phyloP scores from a whole-genome alignment of 2,329 filamentous ascomycete species.

The Thelonectria rubi region DNA sequence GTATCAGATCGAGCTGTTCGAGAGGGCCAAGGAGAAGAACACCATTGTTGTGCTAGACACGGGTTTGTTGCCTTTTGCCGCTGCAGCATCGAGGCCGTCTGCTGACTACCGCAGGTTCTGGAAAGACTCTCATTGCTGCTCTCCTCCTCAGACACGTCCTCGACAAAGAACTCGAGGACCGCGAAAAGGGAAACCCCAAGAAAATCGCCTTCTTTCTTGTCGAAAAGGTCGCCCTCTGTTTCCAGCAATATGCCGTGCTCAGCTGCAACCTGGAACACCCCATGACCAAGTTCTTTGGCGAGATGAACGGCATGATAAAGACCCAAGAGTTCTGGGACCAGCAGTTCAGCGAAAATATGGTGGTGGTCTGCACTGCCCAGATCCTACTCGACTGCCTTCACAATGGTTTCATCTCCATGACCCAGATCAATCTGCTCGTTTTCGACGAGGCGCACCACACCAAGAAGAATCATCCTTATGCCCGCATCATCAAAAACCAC shows the following conservation, averaged over 20 bases:
- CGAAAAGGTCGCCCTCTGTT: slow-evolving; percentile 88
- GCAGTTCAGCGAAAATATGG: slow-evolving; percentile 72
- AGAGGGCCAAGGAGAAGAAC: slow-evolving; percentile 84
- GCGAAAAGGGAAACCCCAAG: slow-evolving; percentile 65
- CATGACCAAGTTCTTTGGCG: slow-evolving; percentile 79
- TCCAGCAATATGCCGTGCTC: slow-evolving; percentile 87
- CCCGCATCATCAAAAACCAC: slow-evolving; percentile 87
- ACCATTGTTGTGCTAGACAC: slow-evolving; percentile 94
- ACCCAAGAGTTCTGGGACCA: slow-evolving; percentile 60
- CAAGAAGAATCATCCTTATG: slow-evolving; percentile 93
- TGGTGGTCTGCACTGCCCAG: slow-evolving; percentile 91
- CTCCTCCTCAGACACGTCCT: slow-evolving; percentile 81
- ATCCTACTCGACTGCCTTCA: slow-evolving; percentile 82
- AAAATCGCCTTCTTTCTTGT: slow-evolving; percentile 89
- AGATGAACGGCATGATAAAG: slow-evolving; percentile 58
- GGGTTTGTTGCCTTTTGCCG: slow-evolving; percentile 54
- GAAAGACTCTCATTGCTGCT: slow-evolving; percentile 96
- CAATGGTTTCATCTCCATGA: slow-evolving; percentile 81
- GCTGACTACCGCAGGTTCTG: slow-evolving; percentile 68
- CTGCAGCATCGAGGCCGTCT: too few relatives aligned
- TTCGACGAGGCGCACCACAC: slow-evolving; percentile 98
- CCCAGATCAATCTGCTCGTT: slow-evolving; percentile 86
- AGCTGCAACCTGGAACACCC: slow-evolving; percentile 81
- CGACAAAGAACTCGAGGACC: slow-evolving; percentile 77
- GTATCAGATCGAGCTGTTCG: slow-evolving; percentile 92